Evolutionary conservation across 306 rosid species (phyloP).

Genomic region (Lathyrus sativus): DNA sequence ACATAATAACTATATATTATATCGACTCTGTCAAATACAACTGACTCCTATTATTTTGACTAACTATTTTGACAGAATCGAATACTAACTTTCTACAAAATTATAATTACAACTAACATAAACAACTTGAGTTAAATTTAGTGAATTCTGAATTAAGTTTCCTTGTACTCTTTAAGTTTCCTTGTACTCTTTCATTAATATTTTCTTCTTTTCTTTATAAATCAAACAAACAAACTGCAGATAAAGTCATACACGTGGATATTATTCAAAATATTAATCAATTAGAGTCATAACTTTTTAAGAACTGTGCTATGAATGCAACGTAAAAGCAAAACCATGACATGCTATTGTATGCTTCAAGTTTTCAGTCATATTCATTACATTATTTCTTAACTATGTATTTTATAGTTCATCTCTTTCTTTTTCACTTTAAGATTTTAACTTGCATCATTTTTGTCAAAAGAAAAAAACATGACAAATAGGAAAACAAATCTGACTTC

Average conservation of each 20-base stretch:
- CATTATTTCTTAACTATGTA: background rate
- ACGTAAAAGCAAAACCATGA: slow-evolving; percentile 5
- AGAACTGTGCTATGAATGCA: background rate
- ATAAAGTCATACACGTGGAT: background rate
- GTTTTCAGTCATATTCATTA: background rate
- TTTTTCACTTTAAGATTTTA: no score
- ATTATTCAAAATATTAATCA: background rate
- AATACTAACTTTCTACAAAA: no score
- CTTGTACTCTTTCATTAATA: background rate
- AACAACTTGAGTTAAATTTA: no score
- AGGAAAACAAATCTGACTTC: background rate
- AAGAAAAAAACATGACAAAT: no score
- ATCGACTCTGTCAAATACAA: no score
- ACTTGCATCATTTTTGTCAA: no score
- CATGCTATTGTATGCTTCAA: background rate
- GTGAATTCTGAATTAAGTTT: no score
- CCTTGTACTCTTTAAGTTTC: background rate
- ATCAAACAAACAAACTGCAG: background rate
- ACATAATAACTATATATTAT: no score
- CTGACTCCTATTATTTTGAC: no score
- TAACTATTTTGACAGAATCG: no score
- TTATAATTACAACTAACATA: no score
- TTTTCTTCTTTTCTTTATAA: background rate
- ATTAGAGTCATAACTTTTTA: background rate
- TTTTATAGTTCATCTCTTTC: no score